Base-by-base conservation (phyloP, 176 grass and related monocot species). In the Lolium perenne region DNA sequence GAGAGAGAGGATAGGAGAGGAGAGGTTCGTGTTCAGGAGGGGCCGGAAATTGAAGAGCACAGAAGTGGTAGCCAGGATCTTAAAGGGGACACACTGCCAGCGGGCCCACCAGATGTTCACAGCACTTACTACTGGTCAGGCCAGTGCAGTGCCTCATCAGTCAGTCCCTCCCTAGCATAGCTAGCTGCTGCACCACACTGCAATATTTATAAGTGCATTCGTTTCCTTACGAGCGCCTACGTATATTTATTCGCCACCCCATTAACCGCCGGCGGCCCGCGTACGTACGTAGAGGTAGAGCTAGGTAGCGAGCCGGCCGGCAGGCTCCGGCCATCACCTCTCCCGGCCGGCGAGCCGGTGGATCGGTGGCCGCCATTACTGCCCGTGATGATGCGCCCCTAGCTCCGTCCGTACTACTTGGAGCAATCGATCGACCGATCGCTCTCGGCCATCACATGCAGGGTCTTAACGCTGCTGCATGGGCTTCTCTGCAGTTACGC, bases 1-100 rank as follows among this genome's bases (percentile, higher is more conserved):
- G 32, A 25, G 32, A 63, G 62, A 65, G 23, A 23, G 25, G 32
- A 35, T 13, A 94, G 89, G 22, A 45, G 17, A 49, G 25, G 13
- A 5, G 60, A 71, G 74, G 32, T 35, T 35, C 32, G 32, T 35
- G 71, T 29, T 66, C 11, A 21, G 40, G 69, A 21, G 40, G 53
- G 80, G 10, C 41, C 86, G 45, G 70, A 85, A 85, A 94, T 97
- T 94, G 73, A 94, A 92, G 92, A 94, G 87, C 87, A 87, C 83
- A 66, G 83, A 92, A 90, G 86, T 79, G 90, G 84, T 92, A 89
- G 88, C 88, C 87, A 92, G 80, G 86, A 91, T 94, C 90, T 94
- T 94, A 92, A 94, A 84, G 88, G 82, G 87, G 67, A 85, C 88
- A 85, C 88, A 92, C 93, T 91, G 88, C 59, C 60, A 35, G 38